Evolutionary conservation across 169 alveolate species (phyloP), one percentile per base, ranked within the genome.

Genomic region (Eimeria sp.): DNA sequence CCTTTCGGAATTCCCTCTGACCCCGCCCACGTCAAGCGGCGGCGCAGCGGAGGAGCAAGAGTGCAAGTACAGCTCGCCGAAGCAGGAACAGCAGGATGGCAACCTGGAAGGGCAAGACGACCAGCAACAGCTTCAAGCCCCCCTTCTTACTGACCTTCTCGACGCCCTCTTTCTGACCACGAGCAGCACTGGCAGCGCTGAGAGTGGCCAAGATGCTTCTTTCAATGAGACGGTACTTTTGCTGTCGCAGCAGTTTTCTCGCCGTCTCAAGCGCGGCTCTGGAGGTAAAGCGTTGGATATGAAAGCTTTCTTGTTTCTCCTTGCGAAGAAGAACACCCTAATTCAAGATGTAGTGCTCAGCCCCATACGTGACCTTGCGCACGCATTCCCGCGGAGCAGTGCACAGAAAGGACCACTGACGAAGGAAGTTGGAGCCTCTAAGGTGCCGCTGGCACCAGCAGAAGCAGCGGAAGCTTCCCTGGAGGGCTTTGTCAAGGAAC

Each of bases 1-100:
- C 30, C 94, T 87, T n/a, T 64, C 94, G 8, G 94, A 64, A 62
- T 87, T 87, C 72, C 94, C 94, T 43, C 66, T 87, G 62, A 64
- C 93, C 8, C 77, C 64, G 1, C 80, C 80, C 10, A 13, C 37
- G 49, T 33, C 83, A 64, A 33, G 64, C 46, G 72, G 49, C 66
- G 83, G 13, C 56, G 64, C 60, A 43, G 77, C 64, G 64, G 49
- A 66, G 68, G 78, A 25, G 30, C 94, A 43, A 30, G 58, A 46
- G 56, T 16, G 94, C 33, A n/a, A 37, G 20, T 33, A 37, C 49
- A 66, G 83, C 56, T 13, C 82, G 83, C 71, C 87, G 37, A 14
- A n/a, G 74, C 87, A 68, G 71, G 88, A 72, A 40, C 87, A 71
- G 74, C 95, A 89, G 58, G 87, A 64, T 54, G 6, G 94, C 83